Conservation (phyloP, 1,139 yeast genomes). For the Zygosaccharomyces sapae region DNA sequence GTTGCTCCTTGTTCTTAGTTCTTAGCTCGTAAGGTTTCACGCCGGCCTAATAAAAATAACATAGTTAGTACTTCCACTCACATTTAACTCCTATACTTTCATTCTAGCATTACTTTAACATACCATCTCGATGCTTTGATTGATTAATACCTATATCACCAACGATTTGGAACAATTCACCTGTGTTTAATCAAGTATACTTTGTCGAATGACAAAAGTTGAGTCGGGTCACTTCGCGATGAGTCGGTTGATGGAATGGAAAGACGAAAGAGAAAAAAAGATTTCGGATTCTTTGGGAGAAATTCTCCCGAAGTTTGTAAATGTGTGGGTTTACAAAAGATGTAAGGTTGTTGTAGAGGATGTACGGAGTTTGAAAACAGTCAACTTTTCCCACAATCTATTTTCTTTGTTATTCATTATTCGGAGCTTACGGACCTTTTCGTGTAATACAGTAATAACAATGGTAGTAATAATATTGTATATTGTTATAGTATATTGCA, state of each 20-base stretch:
- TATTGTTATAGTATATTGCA: conserved; percentile 5
- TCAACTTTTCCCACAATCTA: neutral
- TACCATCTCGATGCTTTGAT: conserved; percentile 15
- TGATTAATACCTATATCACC: neutral
- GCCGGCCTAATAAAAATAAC: conserved; percentile 56
- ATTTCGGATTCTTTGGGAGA: neutral
- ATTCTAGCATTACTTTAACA: conserved; percentile 5
- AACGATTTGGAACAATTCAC: neutral
- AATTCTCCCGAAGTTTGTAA: neutral
- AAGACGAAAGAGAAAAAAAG: neutral
- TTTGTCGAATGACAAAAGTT: conserved; percentile 3
- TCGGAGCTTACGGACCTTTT: no score
- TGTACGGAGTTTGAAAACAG: neutral
- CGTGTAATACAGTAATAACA: neutral
- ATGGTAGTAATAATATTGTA: neutral
- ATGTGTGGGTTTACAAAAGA: neutral
- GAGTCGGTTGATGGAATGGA: no score
- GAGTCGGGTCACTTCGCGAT: neutral
- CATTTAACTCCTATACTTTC: neutral
- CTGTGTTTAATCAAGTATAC: neutral
- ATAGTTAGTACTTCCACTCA: neutral
- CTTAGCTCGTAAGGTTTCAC: conserved; percentile 94
- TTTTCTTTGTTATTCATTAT: neutral
- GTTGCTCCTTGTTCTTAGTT: conserved; percentile 95
- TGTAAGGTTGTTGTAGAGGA: neutral